These are phyloP conservation scores for Aspergillus haitiensis DNA, from an alignment of 495 filamentous ascomycete species.

Conservation along the genomic window DNA sequence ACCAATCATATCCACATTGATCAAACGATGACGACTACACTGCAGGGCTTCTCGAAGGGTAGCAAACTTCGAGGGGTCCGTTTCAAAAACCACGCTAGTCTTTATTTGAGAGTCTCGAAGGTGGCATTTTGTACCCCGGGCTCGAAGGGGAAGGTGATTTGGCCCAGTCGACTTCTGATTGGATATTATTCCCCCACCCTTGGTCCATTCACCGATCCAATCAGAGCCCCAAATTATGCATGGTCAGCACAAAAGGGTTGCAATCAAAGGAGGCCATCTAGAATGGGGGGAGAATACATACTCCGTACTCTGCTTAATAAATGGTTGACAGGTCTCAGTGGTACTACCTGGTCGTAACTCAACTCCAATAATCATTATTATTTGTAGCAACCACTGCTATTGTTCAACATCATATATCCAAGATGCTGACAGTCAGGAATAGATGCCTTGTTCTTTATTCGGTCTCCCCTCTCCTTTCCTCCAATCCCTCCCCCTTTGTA, in stretches of 20 bases:
- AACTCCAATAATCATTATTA: too few species aligned
- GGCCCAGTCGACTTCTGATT: neutral
- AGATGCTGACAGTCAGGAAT: neutral
- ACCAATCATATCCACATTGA: conserved; percentile 1
- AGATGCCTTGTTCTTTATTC: neutral
- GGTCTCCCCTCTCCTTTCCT: neutral
- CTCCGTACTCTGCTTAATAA: neutral
- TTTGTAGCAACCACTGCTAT: too few species aligned
- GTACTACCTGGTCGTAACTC: neutral
- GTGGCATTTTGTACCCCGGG: neutral
- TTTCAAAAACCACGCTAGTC: conserved; percentile 22
- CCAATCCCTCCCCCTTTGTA: neutral
- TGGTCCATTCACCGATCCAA: conserved; percentile 6
- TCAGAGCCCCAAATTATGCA: neutral
- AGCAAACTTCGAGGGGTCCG: conserved; percentile 22
- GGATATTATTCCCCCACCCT: neutral
- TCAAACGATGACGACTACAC: conserved; percentile 25
- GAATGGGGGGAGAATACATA: neutral
- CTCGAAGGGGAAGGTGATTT: conserved; percentile 23
- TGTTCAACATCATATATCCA: too few species aligned
- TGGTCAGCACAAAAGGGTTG: conserved; percentile 7
- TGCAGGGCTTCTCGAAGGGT: conserved; percentile 26
- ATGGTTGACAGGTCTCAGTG: conserved; percentile 3
- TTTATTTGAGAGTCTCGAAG: conserved; percentile 7
- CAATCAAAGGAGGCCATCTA: neutral